These are phyloP conservation scores for Chamaenerion angustifolium DNA, from an alignment of 345 rosid species.

Conservation along the genomic window DNA sequence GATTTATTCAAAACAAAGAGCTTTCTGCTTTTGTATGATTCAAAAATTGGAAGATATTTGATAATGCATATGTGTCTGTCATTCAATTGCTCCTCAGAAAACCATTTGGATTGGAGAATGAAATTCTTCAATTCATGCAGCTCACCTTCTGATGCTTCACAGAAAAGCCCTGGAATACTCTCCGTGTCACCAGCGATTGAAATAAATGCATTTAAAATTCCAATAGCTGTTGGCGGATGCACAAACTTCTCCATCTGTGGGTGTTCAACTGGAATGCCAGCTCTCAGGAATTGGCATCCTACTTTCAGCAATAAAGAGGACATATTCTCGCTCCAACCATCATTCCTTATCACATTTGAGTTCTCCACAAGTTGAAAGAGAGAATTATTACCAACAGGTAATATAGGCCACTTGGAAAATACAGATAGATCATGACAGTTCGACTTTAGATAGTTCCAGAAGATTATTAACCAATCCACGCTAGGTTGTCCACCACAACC, in stretches of 20 bases:
- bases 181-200: conserved; percentile 56
- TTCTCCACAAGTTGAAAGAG: conserved; percentile 59
- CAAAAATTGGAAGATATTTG: conserved; percentile 73
- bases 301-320: conserved; percentile 65
- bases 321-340: conserved; percentile 97
- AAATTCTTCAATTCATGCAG: conserved; percentile 75
- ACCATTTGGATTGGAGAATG: conserved; percentile 95
- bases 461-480: conserved; percentile 55
- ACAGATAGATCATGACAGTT: conserved; percentile 72
- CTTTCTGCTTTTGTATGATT: conserved; percentile 62
- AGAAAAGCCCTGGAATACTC: conserved; percentile 41
- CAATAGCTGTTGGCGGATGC: conserved; percentile 75
- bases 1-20: conserved; percentile 56
- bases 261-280: conserved; percentile 54
- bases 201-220: conserved; percentile 65
- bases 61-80: conserved; percentile 47
- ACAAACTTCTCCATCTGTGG: conserved; percentile 71
- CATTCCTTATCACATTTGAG: conserved; percentile 60
- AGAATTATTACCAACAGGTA: conserved; percentile 61
- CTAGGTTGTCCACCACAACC: conserved; percentile 71
- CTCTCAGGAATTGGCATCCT: conserved; percentile 72
- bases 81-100: conserved; percentile 52
- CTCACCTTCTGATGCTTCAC: conserved; percentile 62
- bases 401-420: conserved; percentile 89
- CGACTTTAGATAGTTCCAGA: conserved; percentile 69